phyloP scores from a whole-genome alignment of 805 yeast genomes.

The Saccharomycopsis javanensis region DNA sequence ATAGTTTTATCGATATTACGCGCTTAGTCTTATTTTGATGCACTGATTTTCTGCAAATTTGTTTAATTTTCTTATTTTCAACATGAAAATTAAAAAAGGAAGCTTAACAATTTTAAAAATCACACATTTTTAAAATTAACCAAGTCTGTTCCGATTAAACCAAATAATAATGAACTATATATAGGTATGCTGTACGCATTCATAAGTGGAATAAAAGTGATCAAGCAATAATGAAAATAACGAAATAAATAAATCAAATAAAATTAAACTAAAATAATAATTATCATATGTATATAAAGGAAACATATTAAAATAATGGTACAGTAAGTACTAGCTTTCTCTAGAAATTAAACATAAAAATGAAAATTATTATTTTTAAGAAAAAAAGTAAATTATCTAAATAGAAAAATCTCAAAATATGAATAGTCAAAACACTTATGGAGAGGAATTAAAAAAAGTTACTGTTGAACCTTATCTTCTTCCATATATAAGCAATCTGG shows the following conservation, averaged over 20 bases:
- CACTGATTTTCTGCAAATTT: too few relatives aligned
- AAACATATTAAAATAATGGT: background rate
- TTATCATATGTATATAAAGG: background rate
- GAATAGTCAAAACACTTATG: too few relatives aligned
- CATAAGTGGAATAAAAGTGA: too few relatives aligned
- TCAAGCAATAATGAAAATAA: too few relatives aligned
- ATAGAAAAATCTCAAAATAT: background rate
- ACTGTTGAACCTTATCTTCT: background rate
- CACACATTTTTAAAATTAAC: background rate
- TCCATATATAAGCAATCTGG: slow-evolving; percentile 4
- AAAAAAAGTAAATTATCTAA: background rate
- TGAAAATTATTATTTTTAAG: background rate
- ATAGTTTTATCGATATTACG: too few relatives aligned
- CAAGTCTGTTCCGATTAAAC: too few relatives aligned
- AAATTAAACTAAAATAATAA: background rate
- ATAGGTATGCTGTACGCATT: too few relatives aligned
- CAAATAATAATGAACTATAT: too few relatives aligned
- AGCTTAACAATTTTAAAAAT: background rate
- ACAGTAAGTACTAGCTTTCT: background rate
- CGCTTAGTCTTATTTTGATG: too few relatives aligned
- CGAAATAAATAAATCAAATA: background rate
- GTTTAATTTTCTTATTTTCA: background rate
- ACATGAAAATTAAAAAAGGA: too few relatives aligned
- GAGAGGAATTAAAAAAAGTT: too few relatives aligned
- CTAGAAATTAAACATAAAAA: background rate